phyloP scores from a whole-genome alignment of 345 rosid genomes.

The Gossypium herbaceum region DNA sequence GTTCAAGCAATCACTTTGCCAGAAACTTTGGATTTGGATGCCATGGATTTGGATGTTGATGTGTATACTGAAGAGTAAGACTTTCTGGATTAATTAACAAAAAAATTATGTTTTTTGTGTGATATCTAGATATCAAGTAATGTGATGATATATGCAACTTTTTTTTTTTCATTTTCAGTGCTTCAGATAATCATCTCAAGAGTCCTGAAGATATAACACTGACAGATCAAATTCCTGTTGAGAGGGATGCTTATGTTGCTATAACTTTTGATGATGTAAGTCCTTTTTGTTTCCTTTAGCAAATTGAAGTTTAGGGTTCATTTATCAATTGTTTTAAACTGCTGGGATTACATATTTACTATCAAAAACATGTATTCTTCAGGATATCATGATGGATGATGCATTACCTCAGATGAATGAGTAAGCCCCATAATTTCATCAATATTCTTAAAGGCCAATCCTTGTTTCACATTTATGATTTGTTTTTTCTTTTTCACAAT shows the following conservation, averaged over 20 bases:
- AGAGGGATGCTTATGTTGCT: conserved; percentile 56
- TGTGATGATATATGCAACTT: neutral
- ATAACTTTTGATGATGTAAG: conserved; percentile 68
- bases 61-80: conserved; percentile 35
- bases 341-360: conserved; percentile 6
- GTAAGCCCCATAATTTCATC: conserved; percentile 29
- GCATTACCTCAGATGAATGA: conserved; percentile 26
- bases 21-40: conserved; percentile 59
- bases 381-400: conserved; percentile 40
- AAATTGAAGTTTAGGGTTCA: neutral
- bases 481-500: conserved; percentile 7
- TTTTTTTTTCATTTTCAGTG: conserved; percentile 26
- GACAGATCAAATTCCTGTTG: conserved; percentile 69
- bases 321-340: conserved; percentile 1
- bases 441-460: neutral
- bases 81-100: neutral
- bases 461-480: neutral
- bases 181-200: conserved; percentile 46
- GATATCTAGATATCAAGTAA: neutral
- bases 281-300: neutral
- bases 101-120: neutral
- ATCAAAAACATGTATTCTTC: conserved; percentile 16
- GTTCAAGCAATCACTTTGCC: conserved; percentile 72
- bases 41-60: conserved; percentile 45
- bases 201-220: conserved; percentile 73